These are phyloP conservation scores for Suillus plorans DNA, from an alignment of 768 basidiomycete genomes.

Conservation along the genomic window DNA sequence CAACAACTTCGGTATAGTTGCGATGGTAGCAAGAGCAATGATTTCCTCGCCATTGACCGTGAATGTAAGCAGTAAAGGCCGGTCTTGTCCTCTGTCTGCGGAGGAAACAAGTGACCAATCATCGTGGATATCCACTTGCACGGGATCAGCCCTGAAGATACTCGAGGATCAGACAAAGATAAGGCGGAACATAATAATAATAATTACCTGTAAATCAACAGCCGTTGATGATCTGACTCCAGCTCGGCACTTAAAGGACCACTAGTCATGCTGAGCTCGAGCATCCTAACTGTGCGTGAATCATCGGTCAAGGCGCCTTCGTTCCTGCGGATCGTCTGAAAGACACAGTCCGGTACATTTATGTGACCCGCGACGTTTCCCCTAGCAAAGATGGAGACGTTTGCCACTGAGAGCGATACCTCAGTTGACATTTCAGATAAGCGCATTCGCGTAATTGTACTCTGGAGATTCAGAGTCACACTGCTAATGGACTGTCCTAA, in stretches of 20 bases:
- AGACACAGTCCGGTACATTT: conserved; percentile 68
- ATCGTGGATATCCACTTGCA: conserved; percentile 72
- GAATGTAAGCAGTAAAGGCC: conserved; percentile 72
- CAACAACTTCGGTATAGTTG: conserved; percentile 76
- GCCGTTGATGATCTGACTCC: conserved; percentile 73
- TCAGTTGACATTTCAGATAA: conserved; percentile 62
- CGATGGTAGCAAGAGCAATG: conserved; percentile 64
- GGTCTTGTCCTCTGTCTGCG: conserved; percentile 38
- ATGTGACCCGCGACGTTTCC: conserved; percentile 72
- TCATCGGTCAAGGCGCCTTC: conserved; percentile 37
- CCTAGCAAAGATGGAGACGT: conserved; percentile 53
- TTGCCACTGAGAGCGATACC: conserved; percentile 62
- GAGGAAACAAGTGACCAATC: conserved; percentile 69
- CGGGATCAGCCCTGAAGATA: conserved; percentile 66
- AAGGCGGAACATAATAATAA: background rate
- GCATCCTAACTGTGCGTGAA: conserved; percentile 47
- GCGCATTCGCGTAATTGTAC: conserved; percentile 64
- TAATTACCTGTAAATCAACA: conserved; percentile 73
- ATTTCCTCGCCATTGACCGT: conserved; percentile 70
- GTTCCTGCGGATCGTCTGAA: conserved; percentile 67
- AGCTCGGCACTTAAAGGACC: conserved; percentile 65
- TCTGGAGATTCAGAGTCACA: conserved; percentile 61
- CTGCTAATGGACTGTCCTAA: conserved; percentile 84
- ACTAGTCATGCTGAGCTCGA: conserved; percentile 75
- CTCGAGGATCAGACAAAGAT: conserved; percentile 7